Evolutionary conservation across 2,329 filamentous ascomycete genomes (phyloP).

Genomic region (Aspergillus terreus): DNA sequence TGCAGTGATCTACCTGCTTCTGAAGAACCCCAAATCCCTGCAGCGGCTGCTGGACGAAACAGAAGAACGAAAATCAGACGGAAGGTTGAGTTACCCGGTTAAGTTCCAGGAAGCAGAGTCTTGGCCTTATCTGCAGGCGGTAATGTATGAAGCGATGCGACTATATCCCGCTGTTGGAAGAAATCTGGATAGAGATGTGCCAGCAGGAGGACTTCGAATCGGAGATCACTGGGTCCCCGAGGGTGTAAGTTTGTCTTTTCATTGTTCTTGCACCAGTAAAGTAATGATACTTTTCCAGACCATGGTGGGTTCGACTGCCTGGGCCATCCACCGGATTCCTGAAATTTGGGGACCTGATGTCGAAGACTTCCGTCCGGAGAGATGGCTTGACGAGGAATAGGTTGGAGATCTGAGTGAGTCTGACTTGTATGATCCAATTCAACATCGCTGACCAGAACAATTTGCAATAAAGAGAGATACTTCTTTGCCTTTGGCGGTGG

Average conservation of each 20-base stretch:
- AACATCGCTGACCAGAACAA: not conserved
- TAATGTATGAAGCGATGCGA: constrained; percentile 3
- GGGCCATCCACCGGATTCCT: not conserved
- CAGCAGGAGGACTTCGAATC: not conserved
- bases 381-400: constrained; percentile 2
- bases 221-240: not conserved
- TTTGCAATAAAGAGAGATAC: not conserved
- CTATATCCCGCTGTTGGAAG: constrained; percentile 1
- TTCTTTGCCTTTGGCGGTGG: constrained; percentile 3
- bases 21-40: not conserved
- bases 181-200: not conserved
- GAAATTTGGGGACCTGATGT: constrained; percentile 1
- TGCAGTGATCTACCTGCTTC: not conserved
- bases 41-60: not conserved
- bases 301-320: not conserved
- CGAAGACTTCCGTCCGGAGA: constrained; percentile 1
- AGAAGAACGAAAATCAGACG: not conserved
- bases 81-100: not conserved
- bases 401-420: not conserved
- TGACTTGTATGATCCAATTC: not conserved
- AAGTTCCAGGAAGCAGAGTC: constrained; percentile 2
- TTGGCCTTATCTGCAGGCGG: not conserved
- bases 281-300: not conserved
- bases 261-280: not conserved
- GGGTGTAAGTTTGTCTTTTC: not conserved